Evolutionary conservation across 768 basidiomycete species (phyloP).

Genomic region (Phlebiopsis flavidoalba): DNA sequence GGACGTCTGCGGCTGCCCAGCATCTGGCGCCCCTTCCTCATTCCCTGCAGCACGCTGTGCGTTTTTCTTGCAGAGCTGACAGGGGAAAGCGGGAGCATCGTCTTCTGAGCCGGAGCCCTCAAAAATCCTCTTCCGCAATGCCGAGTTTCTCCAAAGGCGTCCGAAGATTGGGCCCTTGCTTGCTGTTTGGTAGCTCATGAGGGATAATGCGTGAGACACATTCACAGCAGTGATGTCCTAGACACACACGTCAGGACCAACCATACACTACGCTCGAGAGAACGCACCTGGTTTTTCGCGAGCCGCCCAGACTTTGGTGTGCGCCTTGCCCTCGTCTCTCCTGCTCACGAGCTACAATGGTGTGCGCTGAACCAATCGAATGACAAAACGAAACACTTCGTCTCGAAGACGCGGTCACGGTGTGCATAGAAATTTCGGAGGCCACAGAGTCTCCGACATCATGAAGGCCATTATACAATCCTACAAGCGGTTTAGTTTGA

Average conservation of each 20-base stretch:
- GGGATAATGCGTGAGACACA: slow-evolving; percentile 45
- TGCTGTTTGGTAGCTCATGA: slow-evolving; percentile 36
- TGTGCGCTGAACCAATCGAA: slow-evolving; percentile 44
- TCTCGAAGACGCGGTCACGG: slow-evolving; percentile 42
- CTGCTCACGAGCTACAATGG: slow-evolving; percentile 52
- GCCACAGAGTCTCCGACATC: slow-evolving; percentile 21
- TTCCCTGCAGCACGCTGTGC: background rate
- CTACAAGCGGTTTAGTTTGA: slow-evolving; percentile 11
- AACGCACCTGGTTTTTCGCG: slow-evolving; percentile 35
- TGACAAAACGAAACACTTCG: slow-evolving; percentile 46
- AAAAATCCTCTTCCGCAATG: slow-evolving; percentile 8
- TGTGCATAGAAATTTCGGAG: slow-evolving; percentile 39
- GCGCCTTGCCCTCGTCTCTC: slow-evolving; percentile 52
- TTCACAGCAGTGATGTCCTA: slow-evolving; percentile 38
- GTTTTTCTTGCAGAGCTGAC: background rate
- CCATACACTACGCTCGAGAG: background rate
- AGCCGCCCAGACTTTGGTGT: slow-evolving; percentile 57
- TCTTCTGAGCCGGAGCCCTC: background rate
- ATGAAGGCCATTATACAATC: slow-evolving; percentile 26
- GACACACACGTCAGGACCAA: background rate
- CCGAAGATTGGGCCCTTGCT: slow-evolving; percentile 40
- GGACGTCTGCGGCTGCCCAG: too few species aligned
- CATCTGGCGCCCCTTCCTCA: background rate
- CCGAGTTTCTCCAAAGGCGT: slow-evolving; percentile 22
- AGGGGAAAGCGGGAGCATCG: background rate